These are phyloP conservation scores for Tolypocladium inflatum DNA, from an alignment of 2,329 filamentous ascomycete species.

Conservation along the genomic window DNA sequence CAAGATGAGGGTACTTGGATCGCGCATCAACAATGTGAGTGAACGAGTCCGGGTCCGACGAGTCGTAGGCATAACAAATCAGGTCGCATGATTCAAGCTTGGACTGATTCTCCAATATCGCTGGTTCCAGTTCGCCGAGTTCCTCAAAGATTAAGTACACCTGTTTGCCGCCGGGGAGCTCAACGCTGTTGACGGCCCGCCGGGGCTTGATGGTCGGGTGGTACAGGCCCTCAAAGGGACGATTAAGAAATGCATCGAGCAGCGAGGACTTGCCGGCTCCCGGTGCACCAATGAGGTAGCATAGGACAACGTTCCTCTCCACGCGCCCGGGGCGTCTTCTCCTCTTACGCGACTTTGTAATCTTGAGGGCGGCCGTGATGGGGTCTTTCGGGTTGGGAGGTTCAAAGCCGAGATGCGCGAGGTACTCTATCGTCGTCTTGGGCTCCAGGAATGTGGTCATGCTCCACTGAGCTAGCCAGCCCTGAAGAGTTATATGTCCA, in stretches of 20 bases:
- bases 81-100: conserved; percentile 91
- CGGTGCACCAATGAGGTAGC: conserved; percentile 80
- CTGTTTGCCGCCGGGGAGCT: conserved; percentile 90
- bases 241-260: conserved; percentile 82
- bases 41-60: conserved; percentile 92
- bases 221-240: conserved; percentile 75
- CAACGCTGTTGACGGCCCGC: conserved; percentile 90
- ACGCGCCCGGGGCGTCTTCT: conserved; percentile 74
- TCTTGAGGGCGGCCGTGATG: conserved; percentile 76
- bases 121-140: conserved; percentile 88
- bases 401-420: conserved; percentile 94
- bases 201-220: conserved; percentile 92
- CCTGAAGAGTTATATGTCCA: conserved; percentile 89
- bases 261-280: conserved; percentile 86
- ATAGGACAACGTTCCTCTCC: conserved; percentile 88
- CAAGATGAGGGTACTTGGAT: conserved; percentile 69
- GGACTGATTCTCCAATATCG: conserved; percentile 82
- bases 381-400: conserved; percentile 64
- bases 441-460: conserved; percentile 98
- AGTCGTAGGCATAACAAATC: conserved; percentile 93
- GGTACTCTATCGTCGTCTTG: conserved; percentile 88
- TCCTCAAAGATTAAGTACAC: conserved; percentile 95
- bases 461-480: conserved; percentile 98
- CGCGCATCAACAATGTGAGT: conserved; percentile 79
- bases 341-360: conserved; percentile 85